Base-by-base conservation (phyloP, 169 alveolate species). In the Plasmodium inui region DNA sequence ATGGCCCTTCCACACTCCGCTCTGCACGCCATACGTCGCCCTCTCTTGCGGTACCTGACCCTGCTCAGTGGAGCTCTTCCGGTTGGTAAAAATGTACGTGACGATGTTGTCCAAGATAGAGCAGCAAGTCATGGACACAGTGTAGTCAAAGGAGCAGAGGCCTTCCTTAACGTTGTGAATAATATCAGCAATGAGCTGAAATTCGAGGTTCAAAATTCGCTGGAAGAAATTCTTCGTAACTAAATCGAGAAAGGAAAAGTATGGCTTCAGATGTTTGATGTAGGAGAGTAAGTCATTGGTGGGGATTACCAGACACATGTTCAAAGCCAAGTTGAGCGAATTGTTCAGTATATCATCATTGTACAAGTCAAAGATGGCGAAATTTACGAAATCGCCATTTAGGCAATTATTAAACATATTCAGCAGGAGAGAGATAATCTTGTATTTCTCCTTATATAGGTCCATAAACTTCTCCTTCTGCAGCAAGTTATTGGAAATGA, bases 351-450 rank as follows among this genome's bases (percentile, higher is more conserved):
- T 96, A 72, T 96, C 97, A 93, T 98, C 99, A 39, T 98, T 98
- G 94, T 98, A 98, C 26, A 98, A 96, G 94, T 98, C 99, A 37
- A 98, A 98, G 39, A 98, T 98, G 0, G 98, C 99, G 93, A 98
- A 98, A 94, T 97, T 98, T 70, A 98, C 98, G 90, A 98, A 98
- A 84, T 97, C 98, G 5, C 99, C 99, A 41, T 97, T 97, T 34
- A 98, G 97, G 53, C 98, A 98, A 96, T 98, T 98, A 84, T 98
- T 96, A 73, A 98, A 95, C 92, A 98, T 96, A 90, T 96, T 98
- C 55, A 98, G 57, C 22, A 98, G 97, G 22, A 97, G 97, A 17
- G 98, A 98, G 46, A 97, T 95, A 53, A 98, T 98, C 96, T 98
- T 98, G 97, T 98, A 98, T 95, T 97, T 97, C 89, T 97, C 98